These are phyloP conservation scores for Colletotrichum cordylinicola DNA, from an alignment of 2,329 filamentous ascomycete species.

Conservation along the genomic window DNA sequence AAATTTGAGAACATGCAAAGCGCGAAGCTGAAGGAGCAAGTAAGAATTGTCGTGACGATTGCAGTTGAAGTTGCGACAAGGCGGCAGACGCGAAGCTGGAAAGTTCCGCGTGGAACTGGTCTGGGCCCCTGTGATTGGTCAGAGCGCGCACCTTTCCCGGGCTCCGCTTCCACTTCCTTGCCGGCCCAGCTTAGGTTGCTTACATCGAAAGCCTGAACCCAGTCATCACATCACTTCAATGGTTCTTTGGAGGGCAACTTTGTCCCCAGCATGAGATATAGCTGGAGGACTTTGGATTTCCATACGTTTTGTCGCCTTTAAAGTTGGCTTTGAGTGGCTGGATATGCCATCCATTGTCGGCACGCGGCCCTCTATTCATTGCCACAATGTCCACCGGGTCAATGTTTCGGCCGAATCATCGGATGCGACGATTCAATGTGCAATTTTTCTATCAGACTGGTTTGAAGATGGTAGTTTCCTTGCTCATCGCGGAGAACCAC, in stretches of 20 bases:
- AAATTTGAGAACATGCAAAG: neutral
- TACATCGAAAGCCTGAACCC: neutral
- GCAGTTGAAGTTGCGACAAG: constrained; percentile 4
- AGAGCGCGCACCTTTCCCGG: neutral
- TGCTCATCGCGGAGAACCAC: neutral
- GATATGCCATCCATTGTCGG: neutral
- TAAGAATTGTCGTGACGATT: neutral
- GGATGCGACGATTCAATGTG: neutral
- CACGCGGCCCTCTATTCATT: neutral
- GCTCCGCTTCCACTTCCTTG: neutral
- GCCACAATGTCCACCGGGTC: neutral
- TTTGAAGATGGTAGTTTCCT: neutral
- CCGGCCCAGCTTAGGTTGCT: neutral
- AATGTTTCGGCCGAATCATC: neutral
- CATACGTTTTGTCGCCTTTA: neutral
- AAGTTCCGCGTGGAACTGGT: constrained; percentile 12
- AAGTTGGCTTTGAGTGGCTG: neutral
- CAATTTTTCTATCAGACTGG: neutral
- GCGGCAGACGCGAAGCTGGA: constrained; percentile 7
- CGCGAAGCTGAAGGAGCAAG: neutral
- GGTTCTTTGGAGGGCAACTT: neutral
- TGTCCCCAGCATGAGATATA: neutral
- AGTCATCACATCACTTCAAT: neutral
- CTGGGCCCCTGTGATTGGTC: constrained; percentile 4
- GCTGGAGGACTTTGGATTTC: neutral